Evolutionary conservation across 257 asterid genomes (phyloP), one percentile per base, ranked within the genome.

Genomic region (Scutellaria baicalensis): DNA sequence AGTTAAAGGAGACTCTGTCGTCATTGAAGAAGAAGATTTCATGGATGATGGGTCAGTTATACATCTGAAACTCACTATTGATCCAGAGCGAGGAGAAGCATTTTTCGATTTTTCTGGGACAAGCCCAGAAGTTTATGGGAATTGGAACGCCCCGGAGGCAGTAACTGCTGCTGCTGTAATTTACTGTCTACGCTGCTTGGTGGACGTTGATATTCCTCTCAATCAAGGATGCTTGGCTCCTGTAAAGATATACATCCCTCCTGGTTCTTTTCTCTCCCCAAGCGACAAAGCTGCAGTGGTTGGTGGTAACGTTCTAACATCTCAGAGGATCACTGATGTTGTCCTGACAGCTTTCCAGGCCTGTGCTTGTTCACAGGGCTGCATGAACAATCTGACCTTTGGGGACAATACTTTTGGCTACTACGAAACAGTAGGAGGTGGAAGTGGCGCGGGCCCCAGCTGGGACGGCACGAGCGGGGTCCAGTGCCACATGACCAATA

Each of bases 131-230:
- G 99, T 93, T 64, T 89, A 87, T 7, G 99, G 99, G 16, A 93
- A 93, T 69, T 93, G 99, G 99, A 93, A 93, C 59, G 91, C 99
- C n/a, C 99, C 99, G 2, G 97, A 86, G 77, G 97, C 99, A 3
- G 97, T 93, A 35, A 91, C 97, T 6, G 86, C 96, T 43, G 99
- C 99, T 10, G 99, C 99, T 0, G 96, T 93, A 4, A 93, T 93
- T 54, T 93, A 93, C 80, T 91, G 97, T 66, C 82, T 93, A 14
- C 94, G 99, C 9, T 89, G 88, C 68, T 77, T 93, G 75, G 97
- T 93, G 49, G 84, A 93, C 9, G 95, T 91, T 0, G 99, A 93
- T 59, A 93, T 93, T 57, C 99, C 99, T 70, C 91, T 91, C 9
- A 93, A 93, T 68, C 99, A 91, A 77, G 99, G 97, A 12, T 93